These are phyloP conservation scores for Rhodosporidiobolus sp. DNA, from an alignment of 768 basidiomycete genomes.

Conservation along the genomic window DNA sequence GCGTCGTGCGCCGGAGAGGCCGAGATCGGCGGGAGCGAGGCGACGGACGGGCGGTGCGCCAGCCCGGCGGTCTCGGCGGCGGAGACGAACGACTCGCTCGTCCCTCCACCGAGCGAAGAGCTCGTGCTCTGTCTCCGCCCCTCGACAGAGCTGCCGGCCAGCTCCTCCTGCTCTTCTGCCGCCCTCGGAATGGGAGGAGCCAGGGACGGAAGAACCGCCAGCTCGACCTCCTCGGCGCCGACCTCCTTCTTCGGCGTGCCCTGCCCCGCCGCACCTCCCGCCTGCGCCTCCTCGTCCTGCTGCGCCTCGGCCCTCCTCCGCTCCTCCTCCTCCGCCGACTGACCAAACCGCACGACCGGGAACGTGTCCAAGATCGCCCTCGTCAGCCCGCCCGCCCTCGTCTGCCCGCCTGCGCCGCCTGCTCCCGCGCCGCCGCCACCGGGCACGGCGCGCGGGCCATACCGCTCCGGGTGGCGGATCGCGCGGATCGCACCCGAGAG, in stretches of 20 bases:
- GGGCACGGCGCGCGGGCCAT: constrained; percentile 64
- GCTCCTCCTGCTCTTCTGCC: not conserved
- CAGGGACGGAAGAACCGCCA: not conserved
- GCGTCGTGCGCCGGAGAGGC: too few relatives aligned
- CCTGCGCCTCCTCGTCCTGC: not conserved
- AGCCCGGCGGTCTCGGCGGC: not conserved
- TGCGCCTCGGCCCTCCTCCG: constrained; percentile 5
- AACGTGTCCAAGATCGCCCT: constrained; percentile 94
- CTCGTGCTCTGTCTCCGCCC: not conserved
- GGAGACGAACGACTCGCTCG: constrained; percentile 12
- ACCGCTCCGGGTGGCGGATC: constrained; percentile 82
- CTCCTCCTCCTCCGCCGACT: constrained; percentile 9
- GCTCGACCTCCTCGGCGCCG: constrained; percentile 7
- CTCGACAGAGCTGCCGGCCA: not conserved
- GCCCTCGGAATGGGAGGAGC: not conserved
- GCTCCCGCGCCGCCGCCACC: constrained; percentile 45
- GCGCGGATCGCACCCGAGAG: constrained; percentile 78
- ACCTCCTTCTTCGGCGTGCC: constrained; percentile 21
- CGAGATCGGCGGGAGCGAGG: not conserved
- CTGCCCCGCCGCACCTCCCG: not conserved
- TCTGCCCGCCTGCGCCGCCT: constrained; percentile 55
- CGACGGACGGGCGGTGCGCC: not conserved
- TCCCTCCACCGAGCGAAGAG: not conserved
- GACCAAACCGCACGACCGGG: constrained; percentile 78
- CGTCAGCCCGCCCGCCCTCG: constrained; percentile 76